Evolutionary conservation across 371 early-diverging fungal species (phyloP).

Genomic region (Massospora cicadina): DNA sequence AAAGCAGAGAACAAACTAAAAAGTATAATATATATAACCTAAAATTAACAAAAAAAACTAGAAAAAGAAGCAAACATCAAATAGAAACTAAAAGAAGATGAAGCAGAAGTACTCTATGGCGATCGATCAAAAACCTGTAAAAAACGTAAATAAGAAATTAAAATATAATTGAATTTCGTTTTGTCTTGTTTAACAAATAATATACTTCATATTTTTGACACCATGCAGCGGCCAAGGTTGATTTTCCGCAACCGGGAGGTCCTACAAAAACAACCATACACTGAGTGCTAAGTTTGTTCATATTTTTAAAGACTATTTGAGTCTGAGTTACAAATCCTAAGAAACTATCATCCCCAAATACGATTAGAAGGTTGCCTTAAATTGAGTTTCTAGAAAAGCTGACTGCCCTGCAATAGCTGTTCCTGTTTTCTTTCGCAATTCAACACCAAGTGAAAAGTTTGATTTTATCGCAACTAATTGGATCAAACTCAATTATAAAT

Average conservation of each 20-base stretch:
- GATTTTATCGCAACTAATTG: too few relatives aligned
- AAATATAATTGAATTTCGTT: background rate
- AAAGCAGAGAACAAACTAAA: too few relatives aligned
- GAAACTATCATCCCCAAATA: too few relatives aligned
- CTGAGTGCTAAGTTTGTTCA: background rate
- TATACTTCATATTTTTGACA: background rate
- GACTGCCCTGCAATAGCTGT: too few relatives aligned
- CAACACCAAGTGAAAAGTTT: too few relatives aligned
- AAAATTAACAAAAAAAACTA: background rate
- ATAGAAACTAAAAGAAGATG: background rate
- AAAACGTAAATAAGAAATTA: background rate
- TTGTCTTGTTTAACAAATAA: background rate
- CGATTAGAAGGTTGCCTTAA: too few relatives aligned
- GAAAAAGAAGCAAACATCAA: background rate
- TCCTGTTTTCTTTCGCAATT: too few relatives aligned
- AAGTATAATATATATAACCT: background rate
- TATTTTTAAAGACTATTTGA: too few relatives aligned
- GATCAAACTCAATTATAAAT: too few relatives aligned
- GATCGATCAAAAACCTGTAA: background rate
- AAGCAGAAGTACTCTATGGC: background rate
- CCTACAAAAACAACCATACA: background rate
- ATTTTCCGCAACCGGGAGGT: background rate
- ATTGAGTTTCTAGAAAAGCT: too few relatives aligned
- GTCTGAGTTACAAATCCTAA: too few relatives aligned
- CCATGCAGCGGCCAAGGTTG: background rate